A percentile compares a stretch with the other conserved stretches of the same genome.
phyloP scores from a whole-genome alignment of 345 rosid species.

The Pugionium dolabratum region DNA sequence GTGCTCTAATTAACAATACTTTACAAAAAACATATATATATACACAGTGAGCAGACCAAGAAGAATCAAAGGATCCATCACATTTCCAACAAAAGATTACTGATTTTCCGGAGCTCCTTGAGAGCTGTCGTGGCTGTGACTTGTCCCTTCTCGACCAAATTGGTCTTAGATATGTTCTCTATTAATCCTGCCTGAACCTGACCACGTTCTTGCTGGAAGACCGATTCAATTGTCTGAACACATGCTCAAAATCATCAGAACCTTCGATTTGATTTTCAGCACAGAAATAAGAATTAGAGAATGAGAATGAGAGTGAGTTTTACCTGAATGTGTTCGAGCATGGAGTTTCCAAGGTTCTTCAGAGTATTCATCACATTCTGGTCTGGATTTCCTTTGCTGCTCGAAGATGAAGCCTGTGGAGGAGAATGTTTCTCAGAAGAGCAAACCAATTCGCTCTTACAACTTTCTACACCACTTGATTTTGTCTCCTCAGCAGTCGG shows the following conservation, averaged over 20 bases:
- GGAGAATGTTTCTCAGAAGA: slow-evolving; percentile 43
- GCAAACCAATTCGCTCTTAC: slow-evolving; percentile 36
- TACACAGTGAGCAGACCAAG: slow-evolving; percentile 21
- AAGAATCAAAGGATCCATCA: slow-evolving; percentile 42
- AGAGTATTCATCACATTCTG: slow-evolving; percentile 69
- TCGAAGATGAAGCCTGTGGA: slow-evolving; percentile 37
- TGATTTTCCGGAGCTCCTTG: slow-evolving; percentile 88
- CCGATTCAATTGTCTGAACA: slow-evolving; percentile 79
- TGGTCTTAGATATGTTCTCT: slow-evolving; percentile 70
- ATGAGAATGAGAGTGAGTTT: slow-evolving; percentile 1
- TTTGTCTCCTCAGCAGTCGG: slow-evolving; percentile 48
- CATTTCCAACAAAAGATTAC: slow-evolving; percentile 92
- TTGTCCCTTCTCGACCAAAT: slow-evolving; percentile 87
- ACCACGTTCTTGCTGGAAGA: slow-evolving; percentile 84
- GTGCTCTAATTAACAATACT: slow-evolving; percentile 48
- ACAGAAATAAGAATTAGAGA: neutral
- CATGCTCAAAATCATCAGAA: neutral
- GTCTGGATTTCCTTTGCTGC: slow-evolving; percentile 62
- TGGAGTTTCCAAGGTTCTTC: slow-evolving; percentile 81
- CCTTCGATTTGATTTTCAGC: neutral
- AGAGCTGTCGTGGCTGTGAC: slow-evolving; percentile 84
- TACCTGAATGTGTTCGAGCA: slow-evolving; percentile 99
- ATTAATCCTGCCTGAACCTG: slow-evolving; percentile 53
- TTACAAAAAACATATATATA: slow-evolving; percentile 53
- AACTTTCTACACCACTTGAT: slow-evolving; percentile 40